Conservation (phyloP, 1,284 basidiomycete species). For the Kwoniella shivajii region DNA sequence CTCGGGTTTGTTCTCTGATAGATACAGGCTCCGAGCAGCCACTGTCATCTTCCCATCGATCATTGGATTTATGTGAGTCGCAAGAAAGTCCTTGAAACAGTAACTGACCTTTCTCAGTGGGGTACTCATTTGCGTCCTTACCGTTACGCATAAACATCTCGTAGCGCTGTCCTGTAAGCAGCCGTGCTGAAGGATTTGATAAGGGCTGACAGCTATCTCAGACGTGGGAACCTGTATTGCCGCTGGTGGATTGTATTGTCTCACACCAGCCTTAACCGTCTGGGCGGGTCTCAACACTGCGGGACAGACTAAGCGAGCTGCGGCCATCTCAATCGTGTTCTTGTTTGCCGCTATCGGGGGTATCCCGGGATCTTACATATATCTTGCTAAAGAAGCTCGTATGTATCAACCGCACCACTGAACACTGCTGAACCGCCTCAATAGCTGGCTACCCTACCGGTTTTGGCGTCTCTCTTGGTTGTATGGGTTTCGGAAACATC, state of each 20-base stretch:
- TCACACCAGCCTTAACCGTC: conserved; percentile 30
- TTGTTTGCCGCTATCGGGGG: conserved; percentile 34
- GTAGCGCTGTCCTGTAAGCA: conserved; percentile 29
- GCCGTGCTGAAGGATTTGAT: neutral
- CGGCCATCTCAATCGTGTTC: conserved; percentile 31
- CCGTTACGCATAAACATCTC: conserved; percentile 22
- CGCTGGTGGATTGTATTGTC: conserved; percentile 35
- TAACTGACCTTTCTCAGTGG: conserved; percentile 15
- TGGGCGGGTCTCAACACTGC: conserved; percentile 37
- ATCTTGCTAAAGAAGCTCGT: conserved; percentile 33
- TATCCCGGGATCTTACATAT: conserved; percentile 35
- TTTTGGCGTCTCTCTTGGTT: conserved; percentile 34
- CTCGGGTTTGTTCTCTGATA: conserved; percentile 14
- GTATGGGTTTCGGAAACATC: conserved; percentile 26
- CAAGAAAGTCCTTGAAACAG: neutral
- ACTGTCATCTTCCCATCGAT: conserved; percentile 3
- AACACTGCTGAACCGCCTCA: neutral
- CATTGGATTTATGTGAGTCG: conserved; percentile 4
- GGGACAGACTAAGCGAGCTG: conserved; percentile 37
- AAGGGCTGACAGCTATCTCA: no score
- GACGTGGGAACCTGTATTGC: conserved; percentile 34
- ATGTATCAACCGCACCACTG: conserved; percentile 5
- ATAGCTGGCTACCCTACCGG: conserved; percentile 28
- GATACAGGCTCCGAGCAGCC: neutral
- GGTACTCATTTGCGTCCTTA: conserved; percentile 23